Conservation (phyloP, 2,329 filamentous ascomycete genomes). For the Phoma sp. region DNA sequence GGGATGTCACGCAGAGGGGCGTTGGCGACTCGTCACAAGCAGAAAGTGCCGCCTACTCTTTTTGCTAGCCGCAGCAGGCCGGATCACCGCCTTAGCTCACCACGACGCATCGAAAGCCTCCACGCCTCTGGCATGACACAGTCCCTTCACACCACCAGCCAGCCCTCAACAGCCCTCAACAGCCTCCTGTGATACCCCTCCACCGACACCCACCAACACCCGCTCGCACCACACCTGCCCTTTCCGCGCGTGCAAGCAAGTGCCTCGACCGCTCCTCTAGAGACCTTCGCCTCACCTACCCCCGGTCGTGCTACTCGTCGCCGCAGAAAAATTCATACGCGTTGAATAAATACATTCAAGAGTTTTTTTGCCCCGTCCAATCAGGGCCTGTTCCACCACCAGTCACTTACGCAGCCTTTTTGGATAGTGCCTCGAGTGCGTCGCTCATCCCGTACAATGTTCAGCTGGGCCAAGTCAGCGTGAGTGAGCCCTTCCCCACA, state of each 20-base stretch:
- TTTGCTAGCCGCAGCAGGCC: constrained; percentile 15
- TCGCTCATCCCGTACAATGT: constrained; percentile 61
- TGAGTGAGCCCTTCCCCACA: constrained; percentile 56
- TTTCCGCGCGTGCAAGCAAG: constrained; percentile 14
- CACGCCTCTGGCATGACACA: constrained; percentile 10
- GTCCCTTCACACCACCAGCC: constrained; percentile 11
- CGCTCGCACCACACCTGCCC: constrained; percentile 5
- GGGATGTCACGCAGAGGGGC: constrained; percentile 3
- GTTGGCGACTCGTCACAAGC: constrained; percentile 6
- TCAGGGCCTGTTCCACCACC: constrained; percentile 27
- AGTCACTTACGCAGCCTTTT: constrained; percentile 34
- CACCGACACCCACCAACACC: constrained; percentile 1
- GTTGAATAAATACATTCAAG: constrained; percentile 36
- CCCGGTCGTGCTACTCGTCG: constrained; percentile 30
- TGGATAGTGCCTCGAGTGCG: constrained; percentile 46
- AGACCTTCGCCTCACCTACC: constrained; percentile 25
- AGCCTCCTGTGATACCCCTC: constrained; percentile 10
- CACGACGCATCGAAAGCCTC: constrained; percentile 12
- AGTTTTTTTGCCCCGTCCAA: constrained; percentile 37
- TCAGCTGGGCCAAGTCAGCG: constrained; percentile 95
- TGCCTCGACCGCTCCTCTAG: constrained; percentile 19
- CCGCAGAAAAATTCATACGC: constrained; percentile 31
- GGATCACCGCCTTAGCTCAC: constrained; percentile 12
- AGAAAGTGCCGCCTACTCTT: constrained; percentile 16
- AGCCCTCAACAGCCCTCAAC: constrained; percentile 1